phyloP scores from a whole-genome alignment of 257 asterid genomes.

The Marsdenia floribunda region DNA sequence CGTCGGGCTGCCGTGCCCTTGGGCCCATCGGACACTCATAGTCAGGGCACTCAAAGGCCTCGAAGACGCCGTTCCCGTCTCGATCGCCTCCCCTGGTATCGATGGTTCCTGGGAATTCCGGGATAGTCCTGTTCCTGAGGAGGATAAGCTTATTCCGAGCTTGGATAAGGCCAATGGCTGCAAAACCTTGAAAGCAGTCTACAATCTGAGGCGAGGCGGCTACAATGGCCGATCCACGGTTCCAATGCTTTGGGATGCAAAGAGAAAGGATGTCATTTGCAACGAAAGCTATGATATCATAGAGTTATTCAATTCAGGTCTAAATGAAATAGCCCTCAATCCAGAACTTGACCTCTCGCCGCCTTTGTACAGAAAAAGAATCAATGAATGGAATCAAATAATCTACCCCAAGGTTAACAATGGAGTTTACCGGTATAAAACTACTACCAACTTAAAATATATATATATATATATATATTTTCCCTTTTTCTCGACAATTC shows the following conservation, averaged over 20 bases:
- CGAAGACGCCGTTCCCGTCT: conserved; percentile 52
- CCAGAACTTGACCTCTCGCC: conserved; percentile 77
- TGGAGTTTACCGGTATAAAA: conserved; percentile 74
- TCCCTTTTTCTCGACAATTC: background rate
- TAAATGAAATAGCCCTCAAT: conserved; percentile 48
- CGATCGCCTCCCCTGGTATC: conserved; percentile 68
- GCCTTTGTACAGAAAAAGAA: conserved; percentile 36
- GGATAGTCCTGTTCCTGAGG: conserved; percentile 7
- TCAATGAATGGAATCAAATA: conserved; percentile 63
- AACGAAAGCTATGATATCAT: conserved; percentile 90
- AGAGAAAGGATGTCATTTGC: conserved; percentile 58
- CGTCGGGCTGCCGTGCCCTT: conserved; percentile 93
- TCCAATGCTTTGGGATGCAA: conserved; percentile 90
- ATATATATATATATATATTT: background rate
- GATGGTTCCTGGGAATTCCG: conserved; percentile 85
- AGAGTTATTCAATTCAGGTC: conserved; percentile 59
- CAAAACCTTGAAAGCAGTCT: conserved; percentile 64
- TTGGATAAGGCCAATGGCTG: conserved; percentile 64
- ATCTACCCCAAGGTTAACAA: conserved; percentile 79
- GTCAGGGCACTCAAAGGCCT: conserved; percentile 92
- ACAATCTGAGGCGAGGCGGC: conserved; percentile 53
- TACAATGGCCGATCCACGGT: conserved; percentile 75
- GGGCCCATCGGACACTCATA: conserved; percentile 97
- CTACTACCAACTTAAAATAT: background rate
- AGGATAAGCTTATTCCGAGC: conserved; percentile 33